phyloP scores from a whole-genome alignment of 2,329 filamentous ascomycete genomes.

The Calonectria naviculata region DNA sequence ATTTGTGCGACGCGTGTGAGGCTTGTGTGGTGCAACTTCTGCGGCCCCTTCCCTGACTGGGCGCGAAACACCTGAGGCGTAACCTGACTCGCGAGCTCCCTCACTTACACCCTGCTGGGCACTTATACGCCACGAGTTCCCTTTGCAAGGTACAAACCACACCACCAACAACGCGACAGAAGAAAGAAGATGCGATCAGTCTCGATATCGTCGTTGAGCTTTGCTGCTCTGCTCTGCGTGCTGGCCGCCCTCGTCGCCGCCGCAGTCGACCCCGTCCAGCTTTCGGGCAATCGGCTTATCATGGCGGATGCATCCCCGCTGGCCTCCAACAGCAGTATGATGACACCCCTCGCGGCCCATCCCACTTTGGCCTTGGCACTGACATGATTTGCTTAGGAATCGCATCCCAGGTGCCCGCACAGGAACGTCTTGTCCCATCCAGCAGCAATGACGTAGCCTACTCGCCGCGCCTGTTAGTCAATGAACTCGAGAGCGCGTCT shows the following conservation, averaged over 20 bases:
- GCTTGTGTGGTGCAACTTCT: neutral
- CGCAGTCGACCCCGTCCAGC: conserved; percentile 26
- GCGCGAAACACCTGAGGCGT: conserved; percentile 4
- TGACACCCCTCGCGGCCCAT: neutral
- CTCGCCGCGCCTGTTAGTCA: conserved; percentile 82
- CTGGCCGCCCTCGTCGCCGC: conserved; percentile 22
- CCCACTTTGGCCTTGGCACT: conserved; percentile 11
- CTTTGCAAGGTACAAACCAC: neutral
- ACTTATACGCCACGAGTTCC: conserved; percentile 1
- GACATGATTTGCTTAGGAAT: conserved; percentile 63
- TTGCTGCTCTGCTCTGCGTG: conserved; percentile 29
- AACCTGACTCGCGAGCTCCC: conserved; percentile 1
- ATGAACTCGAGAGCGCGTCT: conserved; percentile 80
- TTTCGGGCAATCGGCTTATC: conserved; percentile 26
- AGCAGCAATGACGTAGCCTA: conserved; percentile 79
- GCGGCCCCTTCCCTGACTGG: neutral
- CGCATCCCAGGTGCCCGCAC: conserved; percentile 72
- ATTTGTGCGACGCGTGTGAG: conserved; percentile 2
- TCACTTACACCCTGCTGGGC: neutral
- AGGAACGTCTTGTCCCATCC: conserved; percentile 81
- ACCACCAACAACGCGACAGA: neutral
- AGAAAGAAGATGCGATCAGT: conserved; percentile 29
- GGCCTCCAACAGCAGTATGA: conserved; percentile 33
- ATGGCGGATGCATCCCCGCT: conserved; percentile 31
- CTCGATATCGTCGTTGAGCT: conserved; percentile 17